phyloP scores from a whole-genome alignment of 352 stramenopile genomes.

The Globisporangium megalacanthum region DNA sequence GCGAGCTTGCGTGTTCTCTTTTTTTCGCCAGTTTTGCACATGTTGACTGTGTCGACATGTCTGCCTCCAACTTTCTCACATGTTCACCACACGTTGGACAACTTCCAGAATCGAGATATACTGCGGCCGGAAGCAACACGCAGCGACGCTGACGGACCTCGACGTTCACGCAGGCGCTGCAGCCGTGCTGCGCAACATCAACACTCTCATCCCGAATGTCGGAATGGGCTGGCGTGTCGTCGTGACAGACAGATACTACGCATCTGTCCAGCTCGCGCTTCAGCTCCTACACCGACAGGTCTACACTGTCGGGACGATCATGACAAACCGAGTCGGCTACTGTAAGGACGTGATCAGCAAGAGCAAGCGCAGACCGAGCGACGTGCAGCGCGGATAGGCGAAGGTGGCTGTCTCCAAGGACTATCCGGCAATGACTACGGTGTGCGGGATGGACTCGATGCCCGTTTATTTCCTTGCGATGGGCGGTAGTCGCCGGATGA shows the following conservation, averaged over 20 bases:
- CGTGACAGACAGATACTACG: neutral
- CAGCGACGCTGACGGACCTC: neutral
- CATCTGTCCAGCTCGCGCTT: neutral
- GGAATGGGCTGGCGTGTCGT: neutral
- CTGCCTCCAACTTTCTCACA: neutral
- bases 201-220: neutral
- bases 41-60: neutral
- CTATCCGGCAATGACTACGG: no score
- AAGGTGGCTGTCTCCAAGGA: no score
- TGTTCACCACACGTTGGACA: neutral
- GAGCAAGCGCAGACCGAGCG: no score
- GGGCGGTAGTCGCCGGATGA: no score
- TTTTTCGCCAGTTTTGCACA: neutral
- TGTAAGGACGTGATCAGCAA: no score
- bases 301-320: neutral
- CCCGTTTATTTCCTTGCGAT: no score
- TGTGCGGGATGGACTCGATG: no score
- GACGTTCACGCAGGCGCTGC: neutral
- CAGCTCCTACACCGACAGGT: neutral
- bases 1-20: neutral
- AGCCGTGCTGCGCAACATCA: neutral
- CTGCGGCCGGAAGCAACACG: neutral
- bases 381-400: no score
- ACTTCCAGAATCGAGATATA: neutral
- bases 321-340: neutral